These are phyloP conservation scores for Aspergillus amoenus DNA, from an alignment of 2,329 filamentous ascomycete genomes.

Conservation along the genomic window DNA sequence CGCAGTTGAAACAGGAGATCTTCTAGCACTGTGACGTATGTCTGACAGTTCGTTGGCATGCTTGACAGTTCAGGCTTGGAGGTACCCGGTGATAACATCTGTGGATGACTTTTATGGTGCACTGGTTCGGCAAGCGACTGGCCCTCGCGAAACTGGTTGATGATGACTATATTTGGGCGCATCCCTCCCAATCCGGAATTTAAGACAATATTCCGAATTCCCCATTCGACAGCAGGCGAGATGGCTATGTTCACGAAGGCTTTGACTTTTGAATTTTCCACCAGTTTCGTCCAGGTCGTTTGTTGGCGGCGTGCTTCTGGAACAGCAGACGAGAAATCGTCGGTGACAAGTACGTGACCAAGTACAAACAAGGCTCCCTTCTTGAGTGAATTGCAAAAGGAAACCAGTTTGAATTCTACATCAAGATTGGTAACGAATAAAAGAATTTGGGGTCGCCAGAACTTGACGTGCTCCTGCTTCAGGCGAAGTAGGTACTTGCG, in stretches of 20 bases:
- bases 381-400: slow-evolving; percentile 89
- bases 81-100: slow-evolving; percentile 9
- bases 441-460: slow-evolving; percentile 86
- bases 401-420: slow-evolving; percentile 78
- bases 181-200: slow-evolving; percentile 82
- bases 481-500: slow-evolving; percentile 83
- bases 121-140: slow-evolving; percentile 59
- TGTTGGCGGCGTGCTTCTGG: slow-evolving; percentile 80
- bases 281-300: slow-evolving; percentile 79
- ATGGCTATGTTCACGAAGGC: slow-evolving; percentile 86
- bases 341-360: slow-evolving; percentile 82
- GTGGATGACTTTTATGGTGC: slow-evolving; percentile 30
- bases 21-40: slow-evolving; percentile 79
- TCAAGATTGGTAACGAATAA: slow-evolving; percentile 80
- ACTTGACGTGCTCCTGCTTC: slow-evolving; percentile 86
- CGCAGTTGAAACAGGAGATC: slow-evolving; percentile 75
- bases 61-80: slow-evolving; percentile 70
- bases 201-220: slow-evolving; percentile 76
- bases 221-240: slow-evolving; percentile 80
- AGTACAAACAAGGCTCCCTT: slow-evolving; percentile 83
- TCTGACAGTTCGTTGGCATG: slow-evolving; percentile 66
- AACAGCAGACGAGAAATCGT: slow-evolving; percentile 75
- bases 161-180: slow-evolving; percentile 82
- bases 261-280: slow-evolving; percentile 82
- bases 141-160: slow-evolving; percentile 70